Evolutionary conservation across 768 basidiomycete species (phyloP), one percentile per base, ranked within the genome.

Genomic region (Trametes meyenii): DNA sequence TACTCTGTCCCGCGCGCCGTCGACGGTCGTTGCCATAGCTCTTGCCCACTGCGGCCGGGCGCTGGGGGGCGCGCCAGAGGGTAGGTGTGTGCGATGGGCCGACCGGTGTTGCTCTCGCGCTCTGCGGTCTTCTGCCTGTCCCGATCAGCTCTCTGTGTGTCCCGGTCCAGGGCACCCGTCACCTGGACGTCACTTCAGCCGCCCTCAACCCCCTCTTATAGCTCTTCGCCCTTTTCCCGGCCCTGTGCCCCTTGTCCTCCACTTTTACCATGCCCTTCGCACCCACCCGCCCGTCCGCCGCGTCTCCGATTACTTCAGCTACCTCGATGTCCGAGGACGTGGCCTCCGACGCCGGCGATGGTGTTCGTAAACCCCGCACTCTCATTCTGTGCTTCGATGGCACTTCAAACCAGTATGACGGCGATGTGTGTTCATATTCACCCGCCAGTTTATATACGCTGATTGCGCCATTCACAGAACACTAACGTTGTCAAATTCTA

Each of bases 401-500:
- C 13, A 89, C 89, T 3, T 71, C 78, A 2, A 77, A 77, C 55
- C 78, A 85, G 65, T 89, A 82, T 62, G 73, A 78, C 61, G 69
- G 73, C 3, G 67, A 71, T 58, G 87, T 86, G 63, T 33, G 82
- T 60, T 36, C 5, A 23, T 8, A 14, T 14, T 2, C 5, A 16
- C 12, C 40, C 48, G 11, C 3, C 4, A 23, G 3, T 1, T 3
- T 21, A 12, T 14, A 4, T 2, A 7, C 8, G 21, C 44, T 51
- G 12, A 52, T 44, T 3, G 3, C 5, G 19, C 10, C 5, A 40
- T 8, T 21, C 1, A 3, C 57, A 83, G 78, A 87, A 89, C 67
- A 85, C 89, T 11, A 90, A 90, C 58, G 81, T 89, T 38, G 85
- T 88, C 55, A 85, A 85, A 68, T 77, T 94, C 44, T 90, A 88